Conservation (phyloP, 2,329 filamentous ascomycete species). For the Elsinoe necatrix region DNA sequence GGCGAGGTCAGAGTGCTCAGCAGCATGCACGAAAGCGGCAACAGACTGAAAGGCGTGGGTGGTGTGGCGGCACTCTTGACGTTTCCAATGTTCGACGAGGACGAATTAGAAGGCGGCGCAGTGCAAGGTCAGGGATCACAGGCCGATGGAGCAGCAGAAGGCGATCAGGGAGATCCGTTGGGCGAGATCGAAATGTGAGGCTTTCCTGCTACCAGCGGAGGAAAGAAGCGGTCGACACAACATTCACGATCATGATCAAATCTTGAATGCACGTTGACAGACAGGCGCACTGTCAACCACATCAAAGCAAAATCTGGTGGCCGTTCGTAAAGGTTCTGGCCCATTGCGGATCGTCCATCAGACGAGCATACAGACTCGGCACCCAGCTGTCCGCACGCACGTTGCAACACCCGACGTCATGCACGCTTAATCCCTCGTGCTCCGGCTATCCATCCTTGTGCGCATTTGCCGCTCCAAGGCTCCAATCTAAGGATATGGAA, state of each 20-base stretch:
- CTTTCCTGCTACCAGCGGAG: not conserved
- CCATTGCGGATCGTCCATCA: not conserved
- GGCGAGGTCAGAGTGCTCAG: constrained; percentile 86
- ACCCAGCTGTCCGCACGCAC: not conserved
- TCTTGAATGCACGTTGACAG: not conserved
- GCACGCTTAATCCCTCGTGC: not conserved
- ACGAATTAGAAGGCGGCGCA: constrained; percentile 42
- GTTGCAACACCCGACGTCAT: not conserved
- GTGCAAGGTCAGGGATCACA: constrained; percentile 17
- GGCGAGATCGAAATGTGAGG: constrained; percentile 13
- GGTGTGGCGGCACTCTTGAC: constrained; percentile 86
- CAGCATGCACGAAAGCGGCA: constrained; percentile 88
- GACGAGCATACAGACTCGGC: not conserved
- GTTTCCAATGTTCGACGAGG: constrained; percentile 74
- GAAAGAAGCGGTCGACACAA: no score
- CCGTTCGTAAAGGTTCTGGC: not conserved
- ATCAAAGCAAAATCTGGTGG: not conserved
- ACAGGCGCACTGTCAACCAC: no score
- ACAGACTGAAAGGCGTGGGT: constrained; percentile 71
- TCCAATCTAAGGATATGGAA: not conserved
- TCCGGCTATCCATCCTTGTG: not conserved
- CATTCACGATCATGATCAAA: not conserved
- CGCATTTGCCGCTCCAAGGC: no score
- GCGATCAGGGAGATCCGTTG: constrained; percentile 7
- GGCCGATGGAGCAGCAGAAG: not conserved